phyloP scores from a whole-genome alignment of 371 early-diverging fungal species.

The Mucor circinelloides region DNA sequence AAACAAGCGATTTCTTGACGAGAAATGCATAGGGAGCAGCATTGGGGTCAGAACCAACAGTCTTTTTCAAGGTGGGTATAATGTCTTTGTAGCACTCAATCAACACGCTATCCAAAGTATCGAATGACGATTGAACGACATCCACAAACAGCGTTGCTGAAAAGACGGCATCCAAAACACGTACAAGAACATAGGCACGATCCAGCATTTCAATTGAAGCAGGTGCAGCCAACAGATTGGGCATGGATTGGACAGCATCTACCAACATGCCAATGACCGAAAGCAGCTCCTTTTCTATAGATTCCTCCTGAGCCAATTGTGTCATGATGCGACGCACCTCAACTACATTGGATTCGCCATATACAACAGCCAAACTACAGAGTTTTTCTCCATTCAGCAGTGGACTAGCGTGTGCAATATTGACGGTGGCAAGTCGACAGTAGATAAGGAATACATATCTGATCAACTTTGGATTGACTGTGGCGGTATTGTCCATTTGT shows the following conservation, averaged over 20 bases:
- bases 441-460: constrained; percentile 26
- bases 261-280: constrained; percentile 29
- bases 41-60: neutral
- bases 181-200: constrained; percentile 15
- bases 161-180: constrained; percentile 29
- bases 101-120: constrained; percentile 7
- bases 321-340: constrained; percentile 37
- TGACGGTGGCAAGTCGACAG: constrained; percentile 4
- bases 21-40: constrained; percentile 14
- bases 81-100: constrained; percentile 15
- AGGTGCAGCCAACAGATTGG: constrained; percentile 22
- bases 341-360: constrained; percentile 39
- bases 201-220: neutral
- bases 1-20: constrained; percentile 33
- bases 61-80: constrained; percentile 5
- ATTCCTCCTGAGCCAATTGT: constrained; percentile 23
- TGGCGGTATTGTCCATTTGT: constrained; percentile 7
- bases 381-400: neutral
- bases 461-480: neutral
- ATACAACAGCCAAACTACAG: constrained; percentile 37
- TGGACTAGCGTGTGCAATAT: neutral
- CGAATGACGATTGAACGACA: neutral
- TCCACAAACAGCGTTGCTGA: constrained; percentile 8
- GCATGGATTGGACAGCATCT: constrained; percentile 36
- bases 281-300: constrained; percentile 28